Base-by-base conservation (phyloP, 129 eudicot species). In the Scalesia atractyloides region DNA sequence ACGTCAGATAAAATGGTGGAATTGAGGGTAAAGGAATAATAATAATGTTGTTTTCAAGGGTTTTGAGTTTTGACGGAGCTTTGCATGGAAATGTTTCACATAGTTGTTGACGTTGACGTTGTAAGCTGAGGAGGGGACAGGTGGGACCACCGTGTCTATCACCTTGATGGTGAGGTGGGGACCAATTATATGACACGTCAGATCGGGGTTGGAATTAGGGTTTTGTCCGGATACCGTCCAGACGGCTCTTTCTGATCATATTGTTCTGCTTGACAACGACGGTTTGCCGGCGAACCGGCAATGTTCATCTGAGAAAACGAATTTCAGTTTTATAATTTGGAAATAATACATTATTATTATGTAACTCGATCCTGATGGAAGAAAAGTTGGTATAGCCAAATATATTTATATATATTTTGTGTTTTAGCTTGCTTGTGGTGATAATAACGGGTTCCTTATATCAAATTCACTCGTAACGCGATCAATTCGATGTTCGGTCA, bases 231-330 rank as follows among this genome's bases (percentile, higher is more conserved):
- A 79, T 15, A 5, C 62, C 78, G 77, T 70, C 72, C 81, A 65
- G 75, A 75, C 81, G 82, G 63, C 81, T 81, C 83, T 81, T 73
- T 73, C 71, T 72, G 68, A 75, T 19, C 67, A 69, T 58, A 43
- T 71, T 81, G 79, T 79, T 81, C 62, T 82, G 68, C 53, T 50
- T 75, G 87, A 87, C 72, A 82, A 72, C 66, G 87, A 87, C 80
- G 77, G 80, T 64, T 46, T 37, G 93, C 89, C 89, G 85, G 82
- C 94, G 87, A 46, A 34, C 58, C 71, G 78, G 79, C 87, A 69
- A 16, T 9, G 58, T 58, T 70, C 50, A 44, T 64, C 68, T 26
- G 36, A 7, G 36, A 26, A 20, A 24, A 15, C 5, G 12, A 48
- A 10, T 33, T 5, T 37, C 4, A 24, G 36, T 60, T 26, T 60